These are phyloP conservation scores for Solanum arcanum DNA, from an alignment of 257 asterid genomes.

Conservation along the genomic window DNA sequence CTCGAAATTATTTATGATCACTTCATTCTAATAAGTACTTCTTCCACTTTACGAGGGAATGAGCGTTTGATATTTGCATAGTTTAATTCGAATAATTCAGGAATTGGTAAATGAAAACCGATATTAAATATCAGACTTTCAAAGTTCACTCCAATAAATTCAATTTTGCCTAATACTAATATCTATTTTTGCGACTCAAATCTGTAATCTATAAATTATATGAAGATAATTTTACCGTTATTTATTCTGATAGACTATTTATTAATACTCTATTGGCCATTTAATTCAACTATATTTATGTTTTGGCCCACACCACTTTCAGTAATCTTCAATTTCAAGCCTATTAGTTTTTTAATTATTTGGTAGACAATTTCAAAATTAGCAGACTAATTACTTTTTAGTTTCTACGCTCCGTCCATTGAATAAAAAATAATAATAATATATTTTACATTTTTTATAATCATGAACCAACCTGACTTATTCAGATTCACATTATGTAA, in stretches of 20 bases:
- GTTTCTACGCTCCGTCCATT: not conserved
- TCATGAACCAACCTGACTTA: not conserved
- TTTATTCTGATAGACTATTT: not conserved
- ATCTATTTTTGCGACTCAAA: accelerated
- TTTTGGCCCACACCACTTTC: not conserved
- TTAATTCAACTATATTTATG: not conserved
- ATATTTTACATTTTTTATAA: not conserved
- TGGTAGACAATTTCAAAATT: not conserved
- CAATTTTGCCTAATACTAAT: not conserved
- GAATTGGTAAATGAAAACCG: no score
- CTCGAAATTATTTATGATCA: not conserved
- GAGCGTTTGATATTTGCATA: no score
- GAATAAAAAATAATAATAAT: not conserved
- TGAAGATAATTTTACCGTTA: not conserved
- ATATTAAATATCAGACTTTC: no score
- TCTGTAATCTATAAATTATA: no score
- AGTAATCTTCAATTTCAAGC: not conserved
- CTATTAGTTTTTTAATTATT: not conserved
- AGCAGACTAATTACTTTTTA: not conserved
- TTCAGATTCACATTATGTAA: not conserved
- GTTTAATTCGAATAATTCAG: not conserved
- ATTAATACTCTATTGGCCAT: not conserved
- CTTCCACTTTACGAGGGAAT: not conserved
- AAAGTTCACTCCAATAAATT: not conserved
- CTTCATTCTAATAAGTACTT: not conserved